A percentile compares a stretch with the other conserved stretches of the same genome.
Evolutionary conservation across 306 rosid species (phyloP).

Genomic region (Trifolium fragiferum): DNA sequence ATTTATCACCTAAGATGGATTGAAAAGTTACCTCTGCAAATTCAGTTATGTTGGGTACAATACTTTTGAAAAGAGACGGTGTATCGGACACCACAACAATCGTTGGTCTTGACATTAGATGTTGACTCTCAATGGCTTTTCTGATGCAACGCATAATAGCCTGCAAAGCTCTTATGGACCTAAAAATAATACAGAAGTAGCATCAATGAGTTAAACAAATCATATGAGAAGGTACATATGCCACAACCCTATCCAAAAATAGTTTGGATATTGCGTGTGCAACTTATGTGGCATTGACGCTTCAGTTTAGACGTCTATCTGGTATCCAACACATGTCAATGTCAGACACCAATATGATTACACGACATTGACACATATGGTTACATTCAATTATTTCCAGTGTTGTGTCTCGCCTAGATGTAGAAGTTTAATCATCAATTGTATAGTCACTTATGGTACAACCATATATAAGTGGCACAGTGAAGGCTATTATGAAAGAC

Average conservation of each 20-base stretch:
- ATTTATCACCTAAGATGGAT: slow-evolving; percentile 22
- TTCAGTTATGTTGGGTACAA: slow-evolving; percentile 59
- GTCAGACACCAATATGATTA: neutral
- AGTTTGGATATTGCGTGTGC: neutral
- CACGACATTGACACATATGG: neutral
- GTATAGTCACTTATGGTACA: too few species aligned
- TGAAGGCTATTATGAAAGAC: too few species aligned
- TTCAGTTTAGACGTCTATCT: neutral
- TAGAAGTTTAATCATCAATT: too few species aligned
- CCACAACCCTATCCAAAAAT: neutral
- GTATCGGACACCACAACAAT: slow-evolving; percentile 88
- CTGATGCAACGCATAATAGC: slow-evolving; percentile 75
- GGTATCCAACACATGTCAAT: neutral
- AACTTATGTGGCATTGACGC: neutral
- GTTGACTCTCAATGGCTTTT: slow-evolving; percentile 56
- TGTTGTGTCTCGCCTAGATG: neutral
- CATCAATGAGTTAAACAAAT: slow-evolving; percentile 35
- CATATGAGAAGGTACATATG: slow-evolving; percentile 13
- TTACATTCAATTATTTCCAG: neutral
- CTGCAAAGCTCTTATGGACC: slow-evolving; percentile 78
- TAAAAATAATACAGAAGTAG: slow-evolving; percentile 45
- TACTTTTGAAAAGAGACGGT: slow-evolving; percentile 70
- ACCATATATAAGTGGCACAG: too few species aligned
- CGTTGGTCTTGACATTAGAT: slow-evolving; percentile 59
- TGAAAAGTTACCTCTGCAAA: slow-evolving; percentile 80